A percentile compares a stretch with the other conserved stretches of the same genome.
These are phyloP conservation scores for Candida sanyaensis DNA, from an alignment of 1,139 yeast species.

Conservation along the genomic window DNA sequence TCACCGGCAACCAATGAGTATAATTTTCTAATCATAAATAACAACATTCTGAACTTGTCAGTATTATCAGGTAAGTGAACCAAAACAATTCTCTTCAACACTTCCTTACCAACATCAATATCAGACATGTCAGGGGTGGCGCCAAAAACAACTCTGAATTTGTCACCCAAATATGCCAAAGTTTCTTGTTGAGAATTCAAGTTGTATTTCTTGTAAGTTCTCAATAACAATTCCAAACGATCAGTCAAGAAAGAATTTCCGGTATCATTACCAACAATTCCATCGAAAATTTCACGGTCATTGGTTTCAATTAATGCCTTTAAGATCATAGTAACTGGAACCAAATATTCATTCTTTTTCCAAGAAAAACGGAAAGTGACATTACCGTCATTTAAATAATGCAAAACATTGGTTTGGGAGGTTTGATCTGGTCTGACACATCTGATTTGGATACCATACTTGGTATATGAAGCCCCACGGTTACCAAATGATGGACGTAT, in stretches of 20 bases:
- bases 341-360: constrained; percentile 92
- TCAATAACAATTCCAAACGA: constrained; percentile 89
- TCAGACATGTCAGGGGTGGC: constrained; percentile 88
- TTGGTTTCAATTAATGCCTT: constrained; percentile 89
- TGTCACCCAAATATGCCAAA: constrained; percentile 90
- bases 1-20: constrained; percentile 96
- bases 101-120: constrained; percentile 86
- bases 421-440: constrained; percentile 96
- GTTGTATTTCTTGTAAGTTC: constrained; percentile 82
- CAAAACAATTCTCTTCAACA: constrained; percentile 78
- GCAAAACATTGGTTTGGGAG: constrained; percentile 94
- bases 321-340: constrained; percentile 90
- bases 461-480: constrained; percentile 89
- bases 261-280: constrained; percentile 87
- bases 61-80: constrained; percentile 75
- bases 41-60: constrained; percentile 83
- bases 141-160: constrained; percentile 90
- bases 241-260: constrained; percentile 93
- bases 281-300: constrained; percentile 94
- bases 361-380: constrained; percentile 96
- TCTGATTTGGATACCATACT: constrained; percentile 92
- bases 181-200: constrained; percentile 84
- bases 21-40: constrained; percentile 94
- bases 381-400: constrained; percentile 92
- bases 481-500: constrained; percentile 92